phyloP scores from a whole-genome alignment of 83 land plant species.

The Larix sibirica region DNA sequence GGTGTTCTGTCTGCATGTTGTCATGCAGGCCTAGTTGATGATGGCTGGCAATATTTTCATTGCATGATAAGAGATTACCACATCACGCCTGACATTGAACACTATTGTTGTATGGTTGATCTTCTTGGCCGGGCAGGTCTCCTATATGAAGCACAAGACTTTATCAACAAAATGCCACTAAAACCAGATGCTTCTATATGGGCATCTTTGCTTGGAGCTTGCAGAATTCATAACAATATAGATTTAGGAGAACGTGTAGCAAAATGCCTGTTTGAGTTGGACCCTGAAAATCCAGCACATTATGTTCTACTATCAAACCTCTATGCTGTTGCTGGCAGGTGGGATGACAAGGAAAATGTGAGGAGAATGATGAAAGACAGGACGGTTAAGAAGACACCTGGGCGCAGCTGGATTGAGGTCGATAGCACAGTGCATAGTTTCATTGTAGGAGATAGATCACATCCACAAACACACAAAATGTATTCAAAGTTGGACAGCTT shows the following conservation, averaged over 20 bases:
- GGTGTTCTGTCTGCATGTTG: slow-evolving; percentile 23
- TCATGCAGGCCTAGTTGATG: slow-evolving; percentile 14
- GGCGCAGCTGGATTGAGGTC: slow-evolving; percentile 15
- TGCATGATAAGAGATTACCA: neutral
- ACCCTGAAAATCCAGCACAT: slow-evolving; percentile 1
- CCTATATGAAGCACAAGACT: slow-evolving; percentile 1
- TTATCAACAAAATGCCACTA: slow-evolving; percentile 7
- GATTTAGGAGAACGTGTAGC: slow-evolving; percentile 2
- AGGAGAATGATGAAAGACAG: slow-evolving; percentile 5
- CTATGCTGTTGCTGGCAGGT: slow-evolving; percentile 3
- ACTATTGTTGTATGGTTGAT: slow-evolving; percentile 3
- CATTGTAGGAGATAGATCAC: slow-evolving; percentile 6
- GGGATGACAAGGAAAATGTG: neutral
- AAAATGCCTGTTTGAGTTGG: neutral
- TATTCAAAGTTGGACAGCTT: slow-evolving; percentile 2
- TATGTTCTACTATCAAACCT: slow-evolving; percentile 13
- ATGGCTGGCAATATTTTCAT: neutral
- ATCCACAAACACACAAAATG: slow-evolving; percentile 5
- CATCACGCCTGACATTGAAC: slow-evolving; percentile 1
- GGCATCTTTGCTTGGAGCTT: slow-evolving; percentile 7
- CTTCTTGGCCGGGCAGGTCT: slow-evolving; percentile 4
- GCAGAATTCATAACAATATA: neutral
- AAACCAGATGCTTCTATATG: slow-evolving; percentile 4
- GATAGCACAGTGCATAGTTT: neutral
- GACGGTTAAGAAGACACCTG: slow-evolving; percentile 1